A percentile compares a stretch with the other conserved stretches of the same genome.
phyloP scores from a whole-genome alignment of 164 flowering plant species.

The Chimonanthus praecox region DNA sequence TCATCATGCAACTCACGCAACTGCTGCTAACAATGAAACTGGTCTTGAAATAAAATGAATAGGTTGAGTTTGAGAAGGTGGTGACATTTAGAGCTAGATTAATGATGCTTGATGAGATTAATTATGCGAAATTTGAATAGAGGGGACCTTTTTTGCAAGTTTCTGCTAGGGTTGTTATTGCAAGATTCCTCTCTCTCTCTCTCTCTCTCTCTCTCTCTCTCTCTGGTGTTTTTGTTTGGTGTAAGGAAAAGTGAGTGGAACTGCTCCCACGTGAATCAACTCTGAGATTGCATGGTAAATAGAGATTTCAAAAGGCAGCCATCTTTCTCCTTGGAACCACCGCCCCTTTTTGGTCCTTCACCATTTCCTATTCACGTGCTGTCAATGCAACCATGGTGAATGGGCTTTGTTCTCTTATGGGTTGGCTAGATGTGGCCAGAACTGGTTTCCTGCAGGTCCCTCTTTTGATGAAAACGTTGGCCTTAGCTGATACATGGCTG shows the following conservation, averaged over 20 bases:
- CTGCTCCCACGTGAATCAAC: slow-evolving; percentile 39
- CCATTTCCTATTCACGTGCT: slow-evolving; percentile 43
- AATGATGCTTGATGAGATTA: too few relatives aligned
- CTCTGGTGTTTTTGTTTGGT: background rate
- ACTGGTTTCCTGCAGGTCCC: slow-evolving; percentile 23
- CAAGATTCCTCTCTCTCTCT: too few relatives aligned
- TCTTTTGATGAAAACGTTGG: slow-evolving; percentile 26
- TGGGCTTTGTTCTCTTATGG: slow-evolving; percentile 49
- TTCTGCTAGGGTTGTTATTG: too few relatives aligned
- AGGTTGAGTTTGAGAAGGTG: too few relatives aligned
- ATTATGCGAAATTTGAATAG: too few relatives aligned
- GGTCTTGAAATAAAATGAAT: too few relatives aligned
- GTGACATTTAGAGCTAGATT: too few relatives aligned
- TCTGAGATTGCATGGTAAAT: slow-evolving; percentile 21
- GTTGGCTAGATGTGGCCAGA: slow-evolving; percentile 34
- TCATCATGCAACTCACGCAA: too few relatives aligned
- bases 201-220: too few relatives aligned
- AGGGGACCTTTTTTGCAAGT: too few relatives aligned
- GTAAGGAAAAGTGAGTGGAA: slow-evolving; percentile 19
- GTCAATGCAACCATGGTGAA: slow-evolving; percentile 23
- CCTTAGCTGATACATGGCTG: slow-evolving; percentile 1
- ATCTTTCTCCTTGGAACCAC: slow-evolving; percentile 24
- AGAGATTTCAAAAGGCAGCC: slow-evolving; percentile 14
- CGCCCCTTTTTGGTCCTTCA: slow-evolving; percentile 16
- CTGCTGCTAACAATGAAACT: too few relatives aligned